A percentile compares a stretch with the other conserved stretches of the same genome.
Evolutionary conservation across 257 asterid species (phyloP).

Genomic region (Solanum virginianum): DNA sequence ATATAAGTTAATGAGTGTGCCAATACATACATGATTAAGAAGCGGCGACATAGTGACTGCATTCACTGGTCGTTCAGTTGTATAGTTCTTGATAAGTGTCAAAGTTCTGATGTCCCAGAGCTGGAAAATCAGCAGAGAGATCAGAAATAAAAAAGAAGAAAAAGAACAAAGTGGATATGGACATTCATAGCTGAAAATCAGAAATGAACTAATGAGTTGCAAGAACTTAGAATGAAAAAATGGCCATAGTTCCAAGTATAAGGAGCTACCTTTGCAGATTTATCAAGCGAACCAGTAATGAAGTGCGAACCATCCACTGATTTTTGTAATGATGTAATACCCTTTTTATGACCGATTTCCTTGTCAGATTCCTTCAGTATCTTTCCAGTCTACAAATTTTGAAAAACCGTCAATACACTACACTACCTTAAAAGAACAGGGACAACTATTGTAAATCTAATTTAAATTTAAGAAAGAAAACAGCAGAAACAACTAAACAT

Average conservation of each 20-base stretch:
- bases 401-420: neutral
- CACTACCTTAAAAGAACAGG: neutral
- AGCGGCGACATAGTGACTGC: conserved; percentile 94
- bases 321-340: conserved; percentile 73
- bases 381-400: conserved; percentile 51
- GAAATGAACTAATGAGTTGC: neutral
- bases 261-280: conserved; percentile 72
- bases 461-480: neutral
- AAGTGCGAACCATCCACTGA: conserved; percentile 72
- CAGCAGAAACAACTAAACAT: neutral
- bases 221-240: neutral
- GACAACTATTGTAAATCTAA: neutral
- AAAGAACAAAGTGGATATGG: neutral
- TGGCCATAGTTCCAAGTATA: too few species aligned
- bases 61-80: conserved; percentile 69
- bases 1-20: neutral
- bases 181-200: neutral
- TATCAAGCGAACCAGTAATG: conserved; percentile 77
- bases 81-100: conserved; percentile 70
- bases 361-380: conserved; percentile 55
- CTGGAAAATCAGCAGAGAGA: conserved; percentile 26
- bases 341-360: conserved; percentile 70
- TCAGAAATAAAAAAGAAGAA: neutral
- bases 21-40: conserved; percentile 66
- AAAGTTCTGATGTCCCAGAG: conserved; percentile 85